Evolutionary conservation across 768 basidiomycete genomes (phyloP).

Genomic region (Pisolithus albus): DNA sequence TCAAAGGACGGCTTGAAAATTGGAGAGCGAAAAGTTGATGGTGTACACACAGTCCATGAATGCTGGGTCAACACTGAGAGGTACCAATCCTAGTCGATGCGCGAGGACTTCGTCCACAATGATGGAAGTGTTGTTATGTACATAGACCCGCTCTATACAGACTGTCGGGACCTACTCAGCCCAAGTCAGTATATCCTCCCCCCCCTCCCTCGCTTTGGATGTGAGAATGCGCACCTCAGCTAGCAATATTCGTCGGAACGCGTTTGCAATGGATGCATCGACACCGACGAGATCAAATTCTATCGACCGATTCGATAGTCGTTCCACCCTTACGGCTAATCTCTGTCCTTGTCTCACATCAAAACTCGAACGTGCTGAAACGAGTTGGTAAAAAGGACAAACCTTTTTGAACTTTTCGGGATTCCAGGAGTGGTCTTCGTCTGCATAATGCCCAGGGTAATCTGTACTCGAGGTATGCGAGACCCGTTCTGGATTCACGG

Average conservation of each 20-base stretch:
- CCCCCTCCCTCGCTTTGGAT: background rate
- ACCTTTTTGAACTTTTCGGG: conserved; percentile 71
- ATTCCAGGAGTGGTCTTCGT: conserved; percentile 82
- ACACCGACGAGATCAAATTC: conserved; percentile 96
- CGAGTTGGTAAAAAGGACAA: conserved; percentile 19
- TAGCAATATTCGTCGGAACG: conserved; percentile 85
- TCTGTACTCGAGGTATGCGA: conserved; percentile 83
- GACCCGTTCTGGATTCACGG: conserved; percentile 61
- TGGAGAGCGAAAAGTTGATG: conserved; percentile 8
- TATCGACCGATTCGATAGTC: conserved; percentile 74
- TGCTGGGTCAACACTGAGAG: conserved; percentile 79
- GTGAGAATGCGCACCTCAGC: conserved; percentile 63
- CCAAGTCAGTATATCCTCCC: background rate
- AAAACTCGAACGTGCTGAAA: background rate
- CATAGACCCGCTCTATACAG: conserved; percentile 83
- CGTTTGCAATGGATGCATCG: conserved; percentile 94
- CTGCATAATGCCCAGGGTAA: conserved; percentile 84
- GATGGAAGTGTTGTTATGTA: conserved; percentile 93
- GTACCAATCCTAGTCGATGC: conserved; percentile 87
- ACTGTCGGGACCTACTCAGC: conserved; percentile 74
- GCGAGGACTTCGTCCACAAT: conserved; percentile 91
- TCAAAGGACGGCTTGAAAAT: background rate
- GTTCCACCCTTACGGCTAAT: conserved; percentile 65
- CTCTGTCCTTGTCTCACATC: conserved; percentile 42
- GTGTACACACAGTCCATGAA: conserved; percentile 49